Base-by-base conservation (phyloP, 1,284 basidiomycete species). In the Cutaneotrichosporon mucoides region DNA sequence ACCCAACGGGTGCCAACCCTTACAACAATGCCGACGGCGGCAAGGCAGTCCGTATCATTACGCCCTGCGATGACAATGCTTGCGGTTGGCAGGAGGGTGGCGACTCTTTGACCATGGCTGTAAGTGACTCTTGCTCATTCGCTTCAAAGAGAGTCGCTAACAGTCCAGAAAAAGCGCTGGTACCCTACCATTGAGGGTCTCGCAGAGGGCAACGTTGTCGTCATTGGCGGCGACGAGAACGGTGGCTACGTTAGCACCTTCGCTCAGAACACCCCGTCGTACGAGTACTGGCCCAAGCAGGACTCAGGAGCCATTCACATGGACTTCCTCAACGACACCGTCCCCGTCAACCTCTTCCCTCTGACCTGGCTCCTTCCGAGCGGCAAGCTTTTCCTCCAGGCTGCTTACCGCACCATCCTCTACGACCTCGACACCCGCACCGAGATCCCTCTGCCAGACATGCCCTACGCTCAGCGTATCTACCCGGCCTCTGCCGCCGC, bases 401-500 rank as follows among this genome's bases (percentile, higher is more conserved):
- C 92, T 8, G 69, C 65, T 38, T 73, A 77, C 70, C 65, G 64
- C n/a, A 70, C 73, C 34, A 77, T 75, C 61, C 62, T 76, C 16
- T 76, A 75, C 66, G 74, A 76, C 67, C 65, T 77, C 60, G 60
- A 68, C 59, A 61, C 68, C 41, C 58, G 67, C 53, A 56, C 53
- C 10, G 72, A 75, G 57, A 70, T 57, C 15, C 49, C 60, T n/a
- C 66, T 76, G 7, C 66, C 65, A 8, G 75, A 80, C 62, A 80
- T 81, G 66, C 79, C 80, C 9, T 73, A 83, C 59, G 85, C 92
- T 48, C 83, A 84, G 48, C 88, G 91, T 57, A 90, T 93, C 40
- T 97, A 96, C 79, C 93, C 93, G 41, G 93, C 90, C 0, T 94
- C 91, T 0, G 93, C 87, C 60, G 93, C 89, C 4, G 85, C 84